Base-by-base conservation (phyloP, 805 yeast genomes). In the Metschnikowia matae region DNA sequence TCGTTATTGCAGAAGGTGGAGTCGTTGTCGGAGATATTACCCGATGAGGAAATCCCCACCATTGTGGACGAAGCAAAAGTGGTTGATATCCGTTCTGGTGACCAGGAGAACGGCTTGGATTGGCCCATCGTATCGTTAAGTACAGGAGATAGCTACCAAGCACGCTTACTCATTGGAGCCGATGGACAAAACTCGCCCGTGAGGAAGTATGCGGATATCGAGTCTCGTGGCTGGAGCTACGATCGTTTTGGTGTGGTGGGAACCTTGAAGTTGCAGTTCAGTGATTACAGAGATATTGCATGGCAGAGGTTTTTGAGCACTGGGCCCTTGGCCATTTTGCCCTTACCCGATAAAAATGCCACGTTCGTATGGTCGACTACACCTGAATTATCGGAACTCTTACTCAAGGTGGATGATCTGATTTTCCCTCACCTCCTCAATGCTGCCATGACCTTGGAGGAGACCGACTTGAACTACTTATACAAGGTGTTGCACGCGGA, bases 181-280 rank as follows among this genome's bases (percentile, higher is more conserved):
- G 99, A 94, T 65, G 99, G 99, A 0, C 89, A 83, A 65, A 89
- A 90, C 65, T 90, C 97, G 0, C 97, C 97, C 0, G 98, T 87
- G 5, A 78, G 97, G 44, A 76, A 79, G 54, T 91, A 79, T 62
- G 85, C 97, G 0, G 83, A 80, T 1, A 90, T 94, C 49, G 84
- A 83, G 62, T 81, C 95, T 1, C 78, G 96, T 44, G 99, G 99
- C 14, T 94, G 98, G 98, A 80, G 80, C 45, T 94, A 94, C 68
- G 75, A 85, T 57, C 77, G 89, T 44, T 88, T 84, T 70, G 99
- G 98, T 1, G 84, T 91, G n/a, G 99, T 94, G 2, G 97, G 94
- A 0, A 87, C 96, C 0, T 67, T 94, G 62, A 82, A 84, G 55
- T 72, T 88, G 42, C 89, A 84, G 58, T 83, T 79, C 64, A 87